Evolutionary conservation across 1,284 basidiomycete species (phyloP), one percentile per base, ranked within the genome.

Genomic region (Rhodotorula sp.): DNA sequence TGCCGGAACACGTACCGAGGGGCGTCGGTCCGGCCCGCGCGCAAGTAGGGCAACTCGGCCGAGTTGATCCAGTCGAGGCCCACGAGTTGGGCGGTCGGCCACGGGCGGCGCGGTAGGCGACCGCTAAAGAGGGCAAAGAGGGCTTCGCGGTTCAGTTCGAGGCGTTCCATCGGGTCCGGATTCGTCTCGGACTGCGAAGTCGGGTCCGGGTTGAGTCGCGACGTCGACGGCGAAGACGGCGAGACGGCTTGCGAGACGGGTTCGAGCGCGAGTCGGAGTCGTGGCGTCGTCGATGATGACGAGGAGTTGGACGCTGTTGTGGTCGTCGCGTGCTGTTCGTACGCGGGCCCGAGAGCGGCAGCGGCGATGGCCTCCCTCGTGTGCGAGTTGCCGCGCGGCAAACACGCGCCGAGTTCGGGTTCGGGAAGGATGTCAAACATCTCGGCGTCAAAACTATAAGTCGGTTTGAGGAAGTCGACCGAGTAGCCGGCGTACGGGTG

Each of bases 31-130:
- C 50, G 3, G 14, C 52, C 52, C 8, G 45, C 58, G n/a, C 59
- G 47, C 1, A 59, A 21, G 8, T 19, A 8, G 16, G 49, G 47
- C 49, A 65, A 23, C 19, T 65, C 64, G 60, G 28, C 43, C 26
- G 28, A 34, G n/a, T 26, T n/a, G 66, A 55, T 43, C 28, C 60
- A 52, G 5, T 75, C 64, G 34, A 68, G 50, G 14, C 74, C 74
- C 23, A 70, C 66, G 54, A 75, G 67, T 26, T 56, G 57, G 16
- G 54, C 23, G 1, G 74, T 75, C 21, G 74, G 74, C 74, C 74
- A 75, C 10, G 60, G 38, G 0, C 45, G 28, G 38, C 47, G n/a
- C 14, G 72, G 72, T 0, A 67, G 31, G 21, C 67, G 50, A 0
- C 69, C 72, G 19, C 60, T 67, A 50, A 71, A 69, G 23, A 73